Conservation (phyloP, 1,284 basidiomycete species). For the Cryptococcus sp. region DNA sequence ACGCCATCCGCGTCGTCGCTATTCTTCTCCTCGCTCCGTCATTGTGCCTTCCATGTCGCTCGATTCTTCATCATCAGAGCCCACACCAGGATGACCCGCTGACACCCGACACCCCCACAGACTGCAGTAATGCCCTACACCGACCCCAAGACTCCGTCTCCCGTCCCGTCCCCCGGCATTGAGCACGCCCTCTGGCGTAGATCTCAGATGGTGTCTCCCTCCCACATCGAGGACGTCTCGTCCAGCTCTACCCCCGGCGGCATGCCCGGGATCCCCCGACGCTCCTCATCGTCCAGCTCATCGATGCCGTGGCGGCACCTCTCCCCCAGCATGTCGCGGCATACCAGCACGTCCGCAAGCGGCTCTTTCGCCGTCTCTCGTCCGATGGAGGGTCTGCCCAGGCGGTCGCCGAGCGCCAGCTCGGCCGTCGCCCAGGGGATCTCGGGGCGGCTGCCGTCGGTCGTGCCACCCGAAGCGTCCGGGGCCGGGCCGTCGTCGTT, state of each 20-base stretch:
- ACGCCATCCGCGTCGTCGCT: neutral
- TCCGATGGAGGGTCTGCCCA: constrained; percentile 36
- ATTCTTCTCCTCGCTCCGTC: constrained; percentile 6
- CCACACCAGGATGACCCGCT: neutral
- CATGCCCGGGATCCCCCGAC: constrained; percentile 44
- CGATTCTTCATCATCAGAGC: neutral
- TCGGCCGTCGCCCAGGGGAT: too few species aligned
- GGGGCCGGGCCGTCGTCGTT: constrained; percentile 2
- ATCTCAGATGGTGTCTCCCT: constrained; percentile 21
- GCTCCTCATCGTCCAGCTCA: constrained; percentile 30
- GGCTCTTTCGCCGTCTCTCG: constrained; percentile 22
- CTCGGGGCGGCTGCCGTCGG: neutral
- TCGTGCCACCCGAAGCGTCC: neutral
- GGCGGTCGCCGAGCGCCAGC: constrained; percentile 11
- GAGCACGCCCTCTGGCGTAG: constrained; percentile 17
- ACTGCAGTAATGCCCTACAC: constrained; percentile 44
- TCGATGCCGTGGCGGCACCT: constrained; percentile 26
- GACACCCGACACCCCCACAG: neutral
- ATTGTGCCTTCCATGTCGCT: neutral
- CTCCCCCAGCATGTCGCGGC: constrained; percentile 22
- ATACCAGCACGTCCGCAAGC: constrained; percentile 11
- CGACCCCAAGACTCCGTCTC: constrained; percentile 38
- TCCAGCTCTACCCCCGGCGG: constrained; percentile 25
- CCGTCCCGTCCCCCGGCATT: constrained; percentile 31
- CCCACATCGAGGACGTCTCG: constrained; percentile 26